Evolutionary conservation across 306 rosid species (phyloP), one percentile per base, ranked within the genome.

Genomic region (Acmispon strigosus): DNA sequence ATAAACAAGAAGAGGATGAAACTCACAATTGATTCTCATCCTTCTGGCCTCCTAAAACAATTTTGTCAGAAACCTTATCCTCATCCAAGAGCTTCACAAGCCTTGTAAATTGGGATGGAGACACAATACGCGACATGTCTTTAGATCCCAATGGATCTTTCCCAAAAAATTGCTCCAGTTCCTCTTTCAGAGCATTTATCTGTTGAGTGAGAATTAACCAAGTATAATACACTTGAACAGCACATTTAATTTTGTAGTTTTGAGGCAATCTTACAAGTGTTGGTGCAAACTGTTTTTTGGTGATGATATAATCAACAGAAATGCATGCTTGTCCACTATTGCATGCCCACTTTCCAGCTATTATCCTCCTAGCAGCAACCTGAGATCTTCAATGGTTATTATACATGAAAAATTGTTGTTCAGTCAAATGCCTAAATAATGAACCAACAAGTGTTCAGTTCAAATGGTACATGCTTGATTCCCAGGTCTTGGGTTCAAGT

Each of bases 271-370:
- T 37, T 80, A 85, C 92, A 80, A 87, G 76, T 62, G 74, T 85
- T 15, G 85, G 82, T 70, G 88, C 87, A 62, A 87, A 84, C 34
- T 83, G 81, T 66, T 74, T 85, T 10, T 82, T 80, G 7, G 87
- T 87, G 80, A 87, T 87, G 49, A 87, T 80, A 20, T 85, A 85
- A 76, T 87, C 89, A 19, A 82, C 83, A 37, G 67, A 84, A 20
- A 87, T 79, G 69, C 92, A 87, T 41, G 86, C 89, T 83, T 87
- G 92, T 61, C 89, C 92, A 66, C 42, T 70, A 62, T 85, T 87
- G 61, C 64, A 55, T 43, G 86, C 89, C 92, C 89, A 87, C 61
- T 87, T 87, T 16, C 92, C 89, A 34, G 84, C 76, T 60, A 85
- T 76, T 64, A 87, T 82, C 68, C 92, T 83, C 77, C 86, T 76